phyloP scores from a whole-genome alignment of 1,284 basidiomycete species.

The Malassezia japonica region DNA sequence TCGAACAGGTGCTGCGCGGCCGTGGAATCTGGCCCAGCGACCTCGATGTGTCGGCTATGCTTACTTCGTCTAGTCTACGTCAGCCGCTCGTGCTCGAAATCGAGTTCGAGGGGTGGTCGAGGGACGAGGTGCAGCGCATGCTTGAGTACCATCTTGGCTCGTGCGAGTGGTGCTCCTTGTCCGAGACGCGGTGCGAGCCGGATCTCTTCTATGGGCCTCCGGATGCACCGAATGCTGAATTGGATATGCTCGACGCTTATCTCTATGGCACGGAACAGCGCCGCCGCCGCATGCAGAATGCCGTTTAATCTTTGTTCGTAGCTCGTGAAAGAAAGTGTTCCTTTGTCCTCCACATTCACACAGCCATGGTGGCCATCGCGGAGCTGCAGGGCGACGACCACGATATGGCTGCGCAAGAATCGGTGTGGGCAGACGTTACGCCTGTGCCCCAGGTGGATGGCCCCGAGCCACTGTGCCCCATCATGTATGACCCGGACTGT shows the following conservation, averaged over 20 bases:
- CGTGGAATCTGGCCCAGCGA: neutral
- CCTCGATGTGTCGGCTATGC: neutral
- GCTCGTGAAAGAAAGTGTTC: too few relatives aligned
- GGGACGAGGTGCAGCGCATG: neutral
- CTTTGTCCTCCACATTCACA: conserved; percentile 11
- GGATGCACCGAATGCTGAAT: neutral
- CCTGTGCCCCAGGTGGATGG: conserved; percentile 34
- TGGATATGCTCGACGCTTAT: too few relatives aligned
- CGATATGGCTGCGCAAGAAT: neutral
- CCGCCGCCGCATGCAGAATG: too few relatives aligned
- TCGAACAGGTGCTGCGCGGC: neutral
- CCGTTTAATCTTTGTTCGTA: too few relatives aligned
- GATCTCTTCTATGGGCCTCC: neutral
- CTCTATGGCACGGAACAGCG: too few relatives aligned
- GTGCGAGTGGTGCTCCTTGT: neutral
- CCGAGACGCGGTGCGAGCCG: too few relatives aligned
- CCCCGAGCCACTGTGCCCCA: conserved; percentile 36
- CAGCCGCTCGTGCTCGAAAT: neutral
- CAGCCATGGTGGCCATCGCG: conserved; percentile 6
- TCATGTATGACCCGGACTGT: conserved; percentile 36
- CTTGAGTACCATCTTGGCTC: neutral
- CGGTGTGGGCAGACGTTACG: conserved; percentile 31
- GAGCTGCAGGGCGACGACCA: conserved; percentile 3
- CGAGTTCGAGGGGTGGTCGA: neutral
- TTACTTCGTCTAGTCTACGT: too few relatives aligned